These are phyloP conservation scores for Calocybe gambosa DNA, from an alignment of 1,284 basidiomycete species.

Conservation along the genomic window DNA sequence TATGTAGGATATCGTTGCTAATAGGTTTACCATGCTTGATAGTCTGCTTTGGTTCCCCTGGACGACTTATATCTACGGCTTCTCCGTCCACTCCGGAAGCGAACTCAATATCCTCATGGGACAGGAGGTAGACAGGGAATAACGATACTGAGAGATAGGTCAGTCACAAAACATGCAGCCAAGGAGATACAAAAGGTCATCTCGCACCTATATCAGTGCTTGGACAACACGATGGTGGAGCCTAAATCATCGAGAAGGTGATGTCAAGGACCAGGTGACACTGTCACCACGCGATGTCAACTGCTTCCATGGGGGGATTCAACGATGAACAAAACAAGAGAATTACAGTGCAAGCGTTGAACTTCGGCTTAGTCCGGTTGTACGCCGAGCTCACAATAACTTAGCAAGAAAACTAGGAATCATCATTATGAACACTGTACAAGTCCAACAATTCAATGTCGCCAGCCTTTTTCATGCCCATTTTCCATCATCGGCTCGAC, in stretches of 20 bases:
- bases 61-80: background rate
- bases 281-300: background rate
- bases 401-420: no score
- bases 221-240: no score
- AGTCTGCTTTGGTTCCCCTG: background rate
- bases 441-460: constrained; percentile 29
- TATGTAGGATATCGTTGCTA: background rate
- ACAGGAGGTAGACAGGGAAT: background rate
- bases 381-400: no score
- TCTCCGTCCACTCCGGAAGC: constrained; percentile 3
- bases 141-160: background rate
- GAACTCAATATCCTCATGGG: constrained; percentile 7
- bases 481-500: constrained; percentile 61
- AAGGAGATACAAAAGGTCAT: constrained; percentile 7
- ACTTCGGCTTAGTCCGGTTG: no score
- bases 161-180: constrained; percentile 3
- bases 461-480: constrained; percentile 54
- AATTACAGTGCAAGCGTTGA: no score
- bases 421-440: no score
- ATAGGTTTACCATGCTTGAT: background rate
- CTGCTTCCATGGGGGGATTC: background rate
- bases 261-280: background rate
- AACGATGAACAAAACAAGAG: no score
- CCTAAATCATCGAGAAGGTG: background rate
- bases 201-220: background rate